Conservation (phyloP, 257 asterid species). For the Nicotiana paniculata region DNA sequence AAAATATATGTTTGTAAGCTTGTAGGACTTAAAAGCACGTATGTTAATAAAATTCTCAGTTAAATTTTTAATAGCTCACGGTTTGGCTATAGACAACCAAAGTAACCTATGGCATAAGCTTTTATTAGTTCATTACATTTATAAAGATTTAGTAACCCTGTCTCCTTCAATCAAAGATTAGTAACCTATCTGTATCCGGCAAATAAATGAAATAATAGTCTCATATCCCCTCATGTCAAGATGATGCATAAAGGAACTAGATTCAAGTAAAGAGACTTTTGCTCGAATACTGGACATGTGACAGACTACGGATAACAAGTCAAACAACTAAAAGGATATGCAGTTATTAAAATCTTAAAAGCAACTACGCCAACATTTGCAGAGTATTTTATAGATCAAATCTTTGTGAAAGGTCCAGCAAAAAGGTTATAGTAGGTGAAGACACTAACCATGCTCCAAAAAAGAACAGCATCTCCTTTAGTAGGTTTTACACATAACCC, state of each 20-base stretch:
- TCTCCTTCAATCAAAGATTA: background rate
- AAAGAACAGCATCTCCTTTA: slow-evolving; percentile 85
- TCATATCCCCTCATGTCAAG: background rate
- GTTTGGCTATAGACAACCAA: background rate
- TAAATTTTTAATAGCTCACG: background rate
- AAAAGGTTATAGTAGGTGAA: slow-evolving; percentile 1
- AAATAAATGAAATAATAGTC: background rate
- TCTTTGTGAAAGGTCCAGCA: background rate
- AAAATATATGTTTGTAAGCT: no score
- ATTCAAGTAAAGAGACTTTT: background rate
- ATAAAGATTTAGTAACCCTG: background rate
- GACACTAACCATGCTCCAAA: slow-evolving; percentile 89
- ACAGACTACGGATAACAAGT: background rate
- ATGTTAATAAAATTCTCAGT: background rate
- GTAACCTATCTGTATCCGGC: background rate
- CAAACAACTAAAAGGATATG: background rate
- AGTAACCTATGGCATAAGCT: background rate
- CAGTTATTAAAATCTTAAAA: background rate
- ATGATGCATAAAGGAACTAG: background rate
- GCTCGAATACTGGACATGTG: background rate
- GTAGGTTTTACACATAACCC: slow-evolving; percentile 73
- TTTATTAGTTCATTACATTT: background rate
- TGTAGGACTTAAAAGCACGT: no score
- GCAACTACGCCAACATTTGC: background rate
- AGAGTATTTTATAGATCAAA: background rate